These are phyloP conservation scores for Venturia effusa DNA, from an alignment of 2,329 filamentous ascomycete species.

Conservation along the genomic window DNA sequence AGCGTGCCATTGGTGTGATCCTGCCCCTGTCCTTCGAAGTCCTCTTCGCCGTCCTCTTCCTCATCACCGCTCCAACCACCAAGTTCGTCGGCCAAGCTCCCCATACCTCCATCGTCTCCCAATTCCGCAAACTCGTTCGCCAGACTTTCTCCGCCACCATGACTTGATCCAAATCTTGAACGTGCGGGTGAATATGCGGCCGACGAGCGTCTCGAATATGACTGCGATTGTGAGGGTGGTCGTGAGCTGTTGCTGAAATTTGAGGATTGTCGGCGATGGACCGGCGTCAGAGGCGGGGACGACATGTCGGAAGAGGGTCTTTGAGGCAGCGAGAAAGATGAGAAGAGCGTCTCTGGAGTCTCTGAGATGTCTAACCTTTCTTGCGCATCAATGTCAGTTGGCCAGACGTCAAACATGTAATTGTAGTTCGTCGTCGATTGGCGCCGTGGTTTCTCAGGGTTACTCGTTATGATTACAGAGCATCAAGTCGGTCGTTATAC, in stretches of 20 bases:
- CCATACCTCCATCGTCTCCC: constrained; percentile 46
- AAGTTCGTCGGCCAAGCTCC: constrained; percentile 63
- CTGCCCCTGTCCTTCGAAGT: constrained; percentile 37
- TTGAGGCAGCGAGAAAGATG: background rate
- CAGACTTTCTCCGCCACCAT: constrained; percentile 10
- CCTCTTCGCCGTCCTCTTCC: constrained; percentile 42
- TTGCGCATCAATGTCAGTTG: background rate
- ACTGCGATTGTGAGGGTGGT: constrained; percentile 2
- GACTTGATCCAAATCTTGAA: constrained; percentile 4
- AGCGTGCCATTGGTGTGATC: constrained; percentile 33
- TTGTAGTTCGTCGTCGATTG: background rate
- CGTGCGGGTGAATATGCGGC: constrained; percentile 8
- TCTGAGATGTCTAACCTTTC: background rate
- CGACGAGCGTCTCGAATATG: constrained; percentile 2
- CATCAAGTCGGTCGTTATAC: background rate
- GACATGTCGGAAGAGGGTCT: background rate
- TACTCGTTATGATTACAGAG: no score
- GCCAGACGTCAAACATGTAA: constrained; percentile 1
- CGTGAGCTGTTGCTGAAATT: constrained; percentile 4
- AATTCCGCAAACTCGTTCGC: constrained; percentile 11
- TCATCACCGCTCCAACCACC: constrained; percentile 62
- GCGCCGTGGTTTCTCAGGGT: background rate
- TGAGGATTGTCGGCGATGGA: constrained; percentile 4
- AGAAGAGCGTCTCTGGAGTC: background rate
- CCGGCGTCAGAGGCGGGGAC: constrained; percentile 7